These are phyloP conservation scores for Periconia macrospinosa DNA, from an alignment of 2,329 filamentous ascomycete species.

Conservation along the genomic window DNA sequence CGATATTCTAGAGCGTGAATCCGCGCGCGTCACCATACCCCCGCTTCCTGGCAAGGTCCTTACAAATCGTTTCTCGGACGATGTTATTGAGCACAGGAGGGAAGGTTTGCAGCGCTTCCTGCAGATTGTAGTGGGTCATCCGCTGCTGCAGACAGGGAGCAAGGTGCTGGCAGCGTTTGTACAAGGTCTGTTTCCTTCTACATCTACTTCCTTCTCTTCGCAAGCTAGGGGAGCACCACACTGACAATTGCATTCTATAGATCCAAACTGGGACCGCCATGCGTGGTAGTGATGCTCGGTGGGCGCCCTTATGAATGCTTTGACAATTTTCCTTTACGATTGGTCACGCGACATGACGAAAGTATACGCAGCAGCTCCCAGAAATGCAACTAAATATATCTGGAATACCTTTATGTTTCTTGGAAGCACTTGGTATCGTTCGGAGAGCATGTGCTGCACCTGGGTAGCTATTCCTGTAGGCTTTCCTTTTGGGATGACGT, in stretches of 20 bases:
- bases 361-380: slow-evolving; percentile 11
- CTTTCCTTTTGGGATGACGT: neutral
- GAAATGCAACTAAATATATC: neutral
- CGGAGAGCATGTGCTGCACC: neutral
- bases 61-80: slow-evolving; percentile 95
- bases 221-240: neutral
- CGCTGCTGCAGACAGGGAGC: slow-evolving; percentile 93
- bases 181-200: slow-evolving; percentile 65
- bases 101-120: slow-evolving; percentile 93
- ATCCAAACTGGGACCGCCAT: slow-evolving; percentile 79
- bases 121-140: slow-evolving; percentile 96
- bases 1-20: slow-evolving; percentile 95
- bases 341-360: slow-evolving; percentile 18
- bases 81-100: slow-evolving; percentile 92
- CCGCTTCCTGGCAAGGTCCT: slow-evolving; percentile 97
- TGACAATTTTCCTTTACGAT: neutral
- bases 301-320: neutral
- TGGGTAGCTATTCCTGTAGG: neutral
- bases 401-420: neutral
- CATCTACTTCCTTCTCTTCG: neutral
- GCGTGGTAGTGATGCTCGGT: slow-evolving; percentile 31
- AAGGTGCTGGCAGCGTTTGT: slow-evolving; percentile 96
- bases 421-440: slow-evolving; percentile 5
- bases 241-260: slow-evolving; percentile 46
- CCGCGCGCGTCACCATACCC: slow-evolving; percentile 90